A percentile compares a stretch with the other conserved stretches of the same genome.
Evolutionary conservation across 2,329 filamentous ascomycete genomes (phyloP).

Genomic region (Fusarium compactum): DNA sequence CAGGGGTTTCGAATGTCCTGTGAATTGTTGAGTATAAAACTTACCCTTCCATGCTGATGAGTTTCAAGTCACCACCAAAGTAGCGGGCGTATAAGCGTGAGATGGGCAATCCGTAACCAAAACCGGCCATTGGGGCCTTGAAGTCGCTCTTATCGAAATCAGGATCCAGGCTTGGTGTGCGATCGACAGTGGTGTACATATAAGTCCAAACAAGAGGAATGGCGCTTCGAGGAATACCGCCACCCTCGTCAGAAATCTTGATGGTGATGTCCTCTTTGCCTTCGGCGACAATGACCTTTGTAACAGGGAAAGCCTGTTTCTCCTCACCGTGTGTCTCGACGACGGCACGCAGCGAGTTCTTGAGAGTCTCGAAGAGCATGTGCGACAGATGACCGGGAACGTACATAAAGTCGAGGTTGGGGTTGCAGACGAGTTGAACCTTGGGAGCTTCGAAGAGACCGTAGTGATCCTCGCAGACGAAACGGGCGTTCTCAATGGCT

Average conservation of each 20-base stretch:
- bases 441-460: constrained; percentile 97
- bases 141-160: constrained; percentile 99
- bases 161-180: constrained; percentile 92
- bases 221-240: constrained; percentile 90
- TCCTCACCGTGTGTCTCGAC: constrained; percentile 96
- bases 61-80: constrained; percentile 95
- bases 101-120: constrained; percentile 97
- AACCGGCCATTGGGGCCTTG: constrained; percentile 98
- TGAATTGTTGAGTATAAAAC: constrained; percentile 49
- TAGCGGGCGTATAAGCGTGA: constrained; percentile 94
- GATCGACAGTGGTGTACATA: constrained; percentile 99
- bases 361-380: constrained; percentile 99
- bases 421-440: constrained; percentile 95
- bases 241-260: constrained; percentile 96
- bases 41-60: constrained; percentile 99
- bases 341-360: constrained; percentile 96
- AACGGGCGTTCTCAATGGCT: constrained; percentile 98
- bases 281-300: constrained; percentile 97
- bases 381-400: constrained; percentile 98
- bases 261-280: constrained; percentile 99
- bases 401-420: constrained; percentile 98
- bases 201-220: constrained; percentile 99
- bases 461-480: constrained; percentile 98
- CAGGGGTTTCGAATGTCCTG: neutral
- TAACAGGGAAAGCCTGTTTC: constrained; percentile 95